Evolutionary conservation across 228 moss, liverwort and hornwort species (phyloP).

Genomic region (Sphagnum fallax): DNA sequence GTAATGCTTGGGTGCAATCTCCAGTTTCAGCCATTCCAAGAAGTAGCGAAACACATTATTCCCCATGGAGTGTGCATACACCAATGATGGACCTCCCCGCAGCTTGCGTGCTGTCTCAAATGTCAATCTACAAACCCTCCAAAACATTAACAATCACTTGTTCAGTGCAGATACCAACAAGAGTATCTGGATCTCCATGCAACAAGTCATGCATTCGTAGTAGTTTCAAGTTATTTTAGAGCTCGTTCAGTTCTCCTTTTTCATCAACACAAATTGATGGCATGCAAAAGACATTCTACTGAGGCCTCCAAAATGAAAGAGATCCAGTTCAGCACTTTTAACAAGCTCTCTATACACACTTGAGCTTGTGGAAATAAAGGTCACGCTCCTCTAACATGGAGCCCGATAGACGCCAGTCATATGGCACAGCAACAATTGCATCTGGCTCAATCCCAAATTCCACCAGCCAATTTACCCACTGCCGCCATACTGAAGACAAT

Average conservation of each 20-base stretch:
- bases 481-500: conserved; percentile 94
- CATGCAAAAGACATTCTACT: too few relatives aligned
- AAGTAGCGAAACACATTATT: conserved; percentile 98
- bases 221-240: neutral
- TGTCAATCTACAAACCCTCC: conserved; percentile 53
- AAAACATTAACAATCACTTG: neutral
- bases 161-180: neutral
- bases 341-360: conserved; percentile 32
- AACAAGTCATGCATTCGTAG: neutral
- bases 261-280: too few relatives aligned
- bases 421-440: conserved; percentile 89
- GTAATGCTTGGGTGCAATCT: conserved; percentile 88
- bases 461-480: conserved; percentile 99
- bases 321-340: too few relatives aligned
- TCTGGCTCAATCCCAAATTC: conserved; percentile 99
- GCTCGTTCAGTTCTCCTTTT: too few relatives aligned
- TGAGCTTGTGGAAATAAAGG: conserved; percentile 92
- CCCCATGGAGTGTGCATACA: conserved; percentile 96
- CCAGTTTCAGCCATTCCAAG: conserved; percentile 93
- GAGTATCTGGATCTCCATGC: neutral
- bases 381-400: conserved; percentile 79
- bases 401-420: conserved; percentile 95
- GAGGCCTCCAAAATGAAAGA: too few relatives aligned
- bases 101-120: conserved; percentile 90
- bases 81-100: conserved; percentile 90